Percentiles rank a stretch among this genome's conserved stretches.
Conservation (phyloP, 805 yeast genomes). For the Sugiyamaella lignohabitans region DNA sequence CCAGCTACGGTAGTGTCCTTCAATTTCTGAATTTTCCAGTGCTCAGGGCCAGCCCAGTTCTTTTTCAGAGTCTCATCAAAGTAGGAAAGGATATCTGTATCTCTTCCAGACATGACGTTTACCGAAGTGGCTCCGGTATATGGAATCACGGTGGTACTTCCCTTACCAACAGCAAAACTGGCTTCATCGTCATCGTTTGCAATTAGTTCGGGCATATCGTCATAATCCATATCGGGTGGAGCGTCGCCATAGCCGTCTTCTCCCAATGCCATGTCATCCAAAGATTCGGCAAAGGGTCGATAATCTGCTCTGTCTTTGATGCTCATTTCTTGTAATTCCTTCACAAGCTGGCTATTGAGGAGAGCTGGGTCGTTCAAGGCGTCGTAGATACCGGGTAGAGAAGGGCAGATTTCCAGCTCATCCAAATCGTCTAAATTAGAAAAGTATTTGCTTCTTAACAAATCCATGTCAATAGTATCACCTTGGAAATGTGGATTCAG, state of each 20-base stretch:
- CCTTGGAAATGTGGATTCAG: background rate
- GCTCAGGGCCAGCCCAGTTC: conserved; percentile 90
- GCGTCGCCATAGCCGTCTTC: conserved; percentile 1
- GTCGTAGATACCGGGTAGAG: conserved; percentile 52
- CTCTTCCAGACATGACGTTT: background rate
- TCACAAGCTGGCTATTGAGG: conserved; percentile 6
- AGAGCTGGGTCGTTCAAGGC: conserved; percentile 41
- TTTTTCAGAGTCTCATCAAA: conserved; percentile 65
- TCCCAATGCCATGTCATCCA: conserved; percentile 18
- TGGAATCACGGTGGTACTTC: background rate
- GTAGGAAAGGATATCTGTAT: conserved; percentile 64
- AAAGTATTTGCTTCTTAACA: conserved; percentile 20
- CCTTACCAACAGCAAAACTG: conserved; percentile 6
- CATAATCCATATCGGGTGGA: background rate
- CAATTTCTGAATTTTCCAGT: conserved; percentile 73
- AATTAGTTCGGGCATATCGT: background rate
- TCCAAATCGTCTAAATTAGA: conserved; percentile 22
- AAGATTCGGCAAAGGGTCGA: conserved; percentile 27
- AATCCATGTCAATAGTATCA: conserved; percentile 22
- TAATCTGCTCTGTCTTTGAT: conserved; percentile 1
- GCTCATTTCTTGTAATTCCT: conserved; percentile 30
- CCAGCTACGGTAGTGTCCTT: conserved; percentile 29
- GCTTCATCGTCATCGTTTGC: conserved; percentile 8
- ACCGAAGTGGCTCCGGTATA: background rate
- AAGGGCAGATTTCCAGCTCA: conserved; percentile 52